These are phyloP conservation scores for Stephanocyclus meneghinianus DNA, from an alignment of 352 stramenopile genomes.

Conservation along the genomic window DNA sequence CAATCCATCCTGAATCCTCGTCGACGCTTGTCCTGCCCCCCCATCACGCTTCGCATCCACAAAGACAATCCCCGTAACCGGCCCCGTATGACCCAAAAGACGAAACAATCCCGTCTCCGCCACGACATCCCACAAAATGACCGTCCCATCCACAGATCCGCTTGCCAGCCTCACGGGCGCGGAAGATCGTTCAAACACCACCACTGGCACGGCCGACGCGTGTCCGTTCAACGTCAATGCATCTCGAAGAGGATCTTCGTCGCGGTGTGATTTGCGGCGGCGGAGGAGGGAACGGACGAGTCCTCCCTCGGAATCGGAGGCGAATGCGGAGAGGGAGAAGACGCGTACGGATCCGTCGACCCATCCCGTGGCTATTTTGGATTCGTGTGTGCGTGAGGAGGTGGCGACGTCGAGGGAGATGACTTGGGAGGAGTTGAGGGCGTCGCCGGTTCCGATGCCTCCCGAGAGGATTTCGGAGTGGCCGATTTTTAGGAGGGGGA, in stretches of 20 bases:
- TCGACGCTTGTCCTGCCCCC: constrained; percentile 9
- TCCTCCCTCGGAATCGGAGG: constrained; percentile 35
- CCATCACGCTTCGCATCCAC: constrained; percentile 5
- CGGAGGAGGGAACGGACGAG: constrained; percentile 69
- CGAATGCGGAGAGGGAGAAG: constrained; percentile 41
- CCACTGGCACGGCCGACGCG: constrained; percentile 64
- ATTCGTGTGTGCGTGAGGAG: neutral
- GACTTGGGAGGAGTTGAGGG: constrained; percentile 74
- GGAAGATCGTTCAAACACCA: constrained; percentile 62
- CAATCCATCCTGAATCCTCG: constrained; percentile 74
- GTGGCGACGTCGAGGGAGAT: constrained; percentile 60
- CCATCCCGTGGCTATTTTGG: constrained; percentile 77
- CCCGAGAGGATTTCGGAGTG: constrained; percentile 65
- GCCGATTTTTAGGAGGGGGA: constrained; percentile 67
- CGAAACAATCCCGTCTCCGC: constrained; percentile 80
- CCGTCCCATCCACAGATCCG: constrained; percentile 73
- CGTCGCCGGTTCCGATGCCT: constrained; percentile 69
- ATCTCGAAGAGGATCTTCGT: constrained; percentile 65
- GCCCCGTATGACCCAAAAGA: constrained; percentile 72
- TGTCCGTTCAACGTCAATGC: constrained; percentile 81
- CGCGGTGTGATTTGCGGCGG: constrained; percentile 29
- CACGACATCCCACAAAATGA: constrained; percentile 82
- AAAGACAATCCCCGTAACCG: constrained; percentile 77
- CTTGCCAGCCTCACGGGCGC: constrained; percentile 56
- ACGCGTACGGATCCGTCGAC: constrained; percentile 77